These are phyloP conservation scores for Pseudodiploospora longispora DNA, from an alignment of 2,329 filamentous ascomycete species.

Conservation along the genomic window DNA sequence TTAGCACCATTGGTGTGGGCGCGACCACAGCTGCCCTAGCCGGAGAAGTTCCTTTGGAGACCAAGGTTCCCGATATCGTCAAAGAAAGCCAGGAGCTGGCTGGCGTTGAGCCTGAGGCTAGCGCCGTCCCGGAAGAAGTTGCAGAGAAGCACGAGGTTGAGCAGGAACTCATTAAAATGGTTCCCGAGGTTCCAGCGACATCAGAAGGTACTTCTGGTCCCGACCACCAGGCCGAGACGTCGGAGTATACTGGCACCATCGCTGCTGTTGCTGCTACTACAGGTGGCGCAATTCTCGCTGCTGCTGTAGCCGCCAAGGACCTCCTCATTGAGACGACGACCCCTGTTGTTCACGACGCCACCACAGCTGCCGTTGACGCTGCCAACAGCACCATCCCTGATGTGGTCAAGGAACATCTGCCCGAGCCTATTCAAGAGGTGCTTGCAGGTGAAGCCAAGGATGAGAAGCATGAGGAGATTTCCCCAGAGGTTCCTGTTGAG, in stretches of 20 bases:
- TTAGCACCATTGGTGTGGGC: slow-evolving; percentile 45
- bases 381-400: slow-evolving; percentile 44
- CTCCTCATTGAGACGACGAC: slow-evolving; percentile 29
- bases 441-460: slow-evolving; percentile 33
- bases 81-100: slow-evolving; percentile 65
- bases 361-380: slow-evolving; percentile 28
- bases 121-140: slow-evolving; percentile 56
- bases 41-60: slow-evolving; percentile 58
- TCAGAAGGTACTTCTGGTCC: slow-evolving; percentile 47
- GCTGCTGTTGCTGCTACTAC: slow-evolving; percentile 29
- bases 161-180: slow-evolving; percentile 60
- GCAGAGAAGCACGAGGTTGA: slow-evolving; percentile 64
- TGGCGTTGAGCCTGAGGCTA: slow-evolving; percentile 57
- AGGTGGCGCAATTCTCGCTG: slow-evolving; percentile 22
- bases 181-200: slow-evolving; percentile 51
- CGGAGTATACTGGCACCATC: slow-evolving; percentile 32
- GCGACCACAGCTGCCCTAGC: slow-evolving; percentile 64
- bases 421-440: slow-evolving; percentile 40
- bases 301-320: slow-evolving; percentile 24
- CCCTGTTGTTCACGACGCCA: slow-evolving; percentile 27
- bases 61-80: slow-evolving; percentile 42
- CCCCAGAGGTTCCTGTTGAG: slow-evolving; percentile 44
- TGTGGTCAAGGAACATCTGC: slow-evolving; percentile 42
- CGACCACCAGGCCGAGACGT: slow-evolving; percentile 39
- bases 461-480: slow-evolving; percentile 34